phyloP scores from a whole-genome alignment of 257 asterid species.

The Henckelia pumila region DNA sequence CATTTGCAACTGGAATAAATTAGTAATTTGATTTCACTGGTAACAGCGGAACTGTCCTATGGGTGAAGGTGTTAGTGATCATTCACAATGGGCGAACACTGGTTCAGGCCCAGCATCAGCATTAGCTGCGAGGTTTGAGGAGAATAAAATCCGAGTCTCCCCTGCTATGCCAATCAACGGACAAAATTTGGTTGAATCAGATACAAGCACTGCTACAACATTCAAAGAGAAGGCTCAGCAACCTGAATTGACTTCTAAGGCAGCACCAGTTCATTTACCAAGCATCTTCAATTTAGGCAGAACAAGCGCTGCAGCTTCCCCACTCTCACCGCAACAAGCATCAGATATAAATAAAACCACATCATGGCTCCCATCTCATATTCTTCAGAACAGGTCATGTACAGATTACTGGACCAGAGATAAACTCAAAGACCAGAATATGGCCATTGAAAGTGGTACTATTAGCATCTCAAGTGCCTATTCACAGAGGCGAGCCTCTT shows the following conservation, averaged over 20 bases:
- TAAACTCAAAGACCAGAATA: slow-evolving; percentile 52
- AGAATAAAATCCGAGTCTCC: slow-evolving; percentile 41
- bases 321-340: slow-evolving; percentile 38
- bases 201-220: slow-evolving; percentile 46
- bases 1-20: slow-evolving; percentile 2
- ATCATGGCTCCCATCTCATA: slow-evolving; percentile 44
- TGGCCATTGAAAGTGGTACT: slow-evolving; percentile 64
- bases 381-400: slow-evolving; percentile 34
- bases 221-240: slow-evolving; percentile 46
- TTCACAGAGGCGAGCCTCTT: slow-evolving; percentile 68
- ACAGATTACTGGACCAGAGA: slow-evolving; percentile 33
- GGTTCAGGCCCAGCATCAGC: slow-evolving; percentile 47
- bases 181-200: slow-evolving; percentile 61
- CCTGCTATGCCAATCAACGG: slow-evolving; percentile 48
- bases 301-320: slow-evolving; percentile 36
- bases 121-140: slow-evolving; percentile 54
- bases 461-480: slow-evolving; percentile 72
- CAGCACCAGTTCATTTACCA: slow-evolving; percentile 34
- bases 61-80: slow-evolving; percentile 57
- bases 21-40: slow-evolving; percentile 15
- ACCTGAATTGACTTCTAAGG: slow-evolving; percentile 42
- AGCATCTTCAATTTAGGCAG: slow-evolving; percentile 39
- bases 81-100: slow-evolving; percentile 41
- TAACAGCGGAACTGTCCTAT: slow-evolving; percentile 52
- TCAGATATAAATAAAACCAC: slow-evolving; percentile 38